phyloP scores from a whole-genome alignment of 78 protist species.

The Capsaspora owczarzaki region DNA sequence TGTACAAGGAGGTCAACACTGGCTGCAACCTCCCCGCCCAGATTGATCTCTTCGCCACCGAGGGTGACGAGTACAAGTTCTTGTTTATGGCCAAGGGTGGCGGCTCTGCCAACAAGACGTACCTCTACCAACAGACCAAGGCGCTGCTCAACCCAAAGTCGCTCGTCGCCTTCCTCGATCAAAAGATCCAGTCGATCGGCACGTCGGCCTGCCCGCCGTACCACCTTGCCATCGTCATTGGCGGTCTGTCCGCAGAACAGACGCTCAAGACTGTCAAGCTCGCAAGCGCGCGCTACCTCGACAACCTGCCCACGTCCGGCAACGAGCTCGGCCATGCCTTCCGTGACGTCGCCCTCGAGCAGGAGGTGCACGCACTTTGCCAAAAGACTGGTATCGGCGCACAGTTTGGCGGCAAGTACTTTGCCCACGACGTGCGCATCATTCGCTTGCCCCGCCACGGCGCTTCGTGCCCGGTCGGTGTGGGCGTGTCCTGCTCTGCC shows the following conservation, averaged over 20 bases:
- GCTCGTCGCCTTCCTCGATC: conserved; percentile 44
- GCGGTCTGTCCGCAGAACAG: conserved; percentile 76
- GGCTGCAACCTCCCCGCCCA: conserved; percentile 81
- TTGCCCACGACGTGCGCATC: conserved; percentile 69
- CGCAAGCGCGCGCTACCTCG: conserved; percentile 51
- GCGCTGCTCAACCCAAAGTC: conserved; percentile 46
- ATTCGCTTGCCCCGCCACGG: conserved; percentile 67
- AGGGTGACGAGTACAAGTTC: conserved; percentile 59
- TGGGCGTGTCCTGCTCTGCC: conserved; percentile 79
- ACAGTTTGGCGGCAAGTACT: conserved; percentile 84
- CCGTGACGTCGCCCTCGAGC: conserved; percentile 63
- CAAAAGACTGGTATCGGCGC: conserved; percentile 73
- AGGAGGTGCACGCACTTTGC: conserved; percentile 24
- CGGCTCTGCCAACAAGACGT: conserved; percentile 82
- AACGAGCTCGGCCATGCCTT: conserved; percentile 51
- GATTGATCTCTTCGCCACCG: conserved; percentile 58
- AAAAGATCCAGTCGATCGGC: conserved; percentile 67
- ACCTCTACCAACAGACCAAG: conserved; percentile 70
- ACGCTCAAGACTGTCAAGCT: conserved; percentile 77
- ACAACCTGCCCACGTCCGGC: conserved; percentile 67
- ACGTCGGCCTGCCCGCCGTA: conserved; percentile 85
- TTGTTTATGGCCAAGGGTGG: conserved; percentile 79
- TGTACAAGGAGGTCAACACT: conserved; percentile 74
- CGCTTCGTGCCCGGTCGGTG: conserved; percentile 73
- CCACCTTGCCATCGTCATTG: conserved; percentile 71